These are phyloP conservation scores for Penicillium nordicum DNA, from an alignment of 2,329 filamentous ascomycete species.

Conservation along the genomic window DNA sequence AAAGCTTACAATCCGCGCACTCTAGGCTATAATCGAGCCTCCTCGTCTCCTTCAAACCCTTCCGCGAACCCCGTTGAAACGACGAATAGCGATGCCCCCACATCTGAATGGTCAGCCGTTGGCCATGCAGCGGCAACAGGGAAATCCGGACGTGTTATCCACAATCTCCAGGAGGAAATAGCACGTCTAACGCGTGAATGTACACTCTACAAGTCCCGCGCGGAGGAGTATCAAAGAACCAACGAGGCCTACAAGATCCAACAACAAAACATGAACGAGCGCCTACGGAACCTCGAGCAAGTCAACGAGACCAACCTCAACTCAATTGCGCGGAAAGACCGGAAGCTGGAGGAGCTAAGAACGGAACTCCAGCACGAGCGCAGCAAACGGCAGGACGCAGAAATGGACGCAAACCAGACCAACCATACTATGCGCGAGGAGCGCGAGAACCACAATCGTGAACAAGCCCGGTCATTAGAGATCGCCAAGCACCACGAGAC, in stretches of 20 bases:
- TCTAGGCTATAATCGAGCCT: constrained; percentile 10
- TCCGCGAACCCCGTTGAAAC: constrained; percentile 22
- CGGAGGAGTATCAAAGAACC: constrained; percentile 47
- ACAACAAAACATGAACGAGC: constrained; percentile 45
- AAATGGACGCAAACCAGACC: constrained; percentile 37
- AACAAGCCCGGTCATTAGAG: constrained; percentile 39
- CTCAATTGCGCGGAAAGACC: constrained; percentile 47
- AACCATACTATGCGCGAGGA: constrained; percentile 40
- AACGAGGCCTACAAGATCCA: constrained; percentile 47
- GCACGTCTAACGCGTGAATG: constrained; percentile 48
- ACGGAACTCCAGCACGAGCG: constrained; percentile 43
- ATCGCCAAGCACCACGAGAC: constrained; percentile 37
- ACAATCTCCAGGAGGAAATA: constrained; percentile 50
- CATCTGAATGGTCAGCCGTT: constrained; percentile 49
- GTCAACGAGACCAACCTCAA: constrained; percentile 47
- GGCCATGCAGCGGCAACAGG: constrained; percentile 49
- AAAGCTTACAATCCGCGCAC: constrained; percentile 1
- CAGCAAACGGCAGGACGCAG: constrained; percentile 39
- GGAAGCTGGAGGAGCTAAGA: constrained; percentile 47
- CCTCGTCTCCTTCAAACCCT: constrained; percentile 16
- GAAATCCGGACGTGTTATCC: constrained; percentile 51
- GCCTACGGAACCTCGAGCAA: constrained; percentile 45
- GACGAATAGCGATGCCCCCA: constrained; percentile 29
- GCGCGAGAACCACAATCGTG: constrained; percentile 40
- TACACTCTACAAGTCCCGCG: constrained; percentile 43